Base-by-base conservation (phyloP, 2,329 filamentous ascomycete genomes). In the Fusarium sacchari region DNA sequence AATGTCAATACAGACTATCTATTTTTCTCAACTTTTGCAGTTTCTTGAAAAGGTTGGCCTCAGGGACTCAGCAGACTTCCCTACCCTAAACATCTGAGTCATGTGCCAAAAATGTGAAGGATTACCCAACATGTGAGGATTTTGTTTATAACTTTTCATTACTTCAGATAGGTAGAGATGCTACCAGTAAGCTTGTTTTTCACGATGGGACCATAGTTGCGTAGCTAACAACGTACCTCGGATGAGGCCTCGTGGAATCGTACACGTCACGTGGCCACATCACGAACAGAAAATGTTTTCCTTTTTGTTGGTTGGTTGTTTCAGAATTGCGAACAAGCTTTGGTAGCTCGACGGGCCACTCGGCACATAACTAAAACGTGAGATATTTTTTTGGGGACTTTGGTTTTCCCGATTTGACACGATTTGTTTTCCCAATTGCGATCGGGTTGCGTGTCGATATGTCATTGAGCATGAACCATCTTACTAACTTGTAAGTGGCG, bases 401-500 rank as follows among this genome's bases (percentile, higher is more conserved):
- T 59, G 32, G 44, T 28, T 53, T 72, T 66, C 71, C 68, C 71
- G 71, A 72, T 74, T 69, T 63, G 71, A 69, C 47, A 42, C 56
- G 30, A 49, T 42, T 57, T 60, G 63, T 57, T 71, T 65, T 56
- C 28, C 30, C 17, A 44, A 44, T 18, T 42, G 55, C 67, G 68
- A 74, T 72, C 71, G 71, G 42, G 49, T 72, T 74, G 71, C 71
- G 64, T 52, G 71, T 69, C 63, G 40, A 69, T 59, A 69, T 70
- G 67, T 60, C 56, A 68, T 71, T 64, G 59, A 67, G 24, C 50
- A 63, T 68, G 61, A 60, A 67, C 47, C 44, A 50, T 71, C 67
- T 60, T 53, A 34, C 58, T 44, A 52, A 34, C 49, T 68, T 62
- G 55, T 52, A 60, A 44, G 71, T 72, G 72, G 72, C 71, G 64